A percentile compares a stretch with the other conserved stretches of the same genome.
Evolutionary conservation across 2,329 filamentous ascomycete genomes (phyloP).

Genomic region (Penicillium capsulatum): DNA sequence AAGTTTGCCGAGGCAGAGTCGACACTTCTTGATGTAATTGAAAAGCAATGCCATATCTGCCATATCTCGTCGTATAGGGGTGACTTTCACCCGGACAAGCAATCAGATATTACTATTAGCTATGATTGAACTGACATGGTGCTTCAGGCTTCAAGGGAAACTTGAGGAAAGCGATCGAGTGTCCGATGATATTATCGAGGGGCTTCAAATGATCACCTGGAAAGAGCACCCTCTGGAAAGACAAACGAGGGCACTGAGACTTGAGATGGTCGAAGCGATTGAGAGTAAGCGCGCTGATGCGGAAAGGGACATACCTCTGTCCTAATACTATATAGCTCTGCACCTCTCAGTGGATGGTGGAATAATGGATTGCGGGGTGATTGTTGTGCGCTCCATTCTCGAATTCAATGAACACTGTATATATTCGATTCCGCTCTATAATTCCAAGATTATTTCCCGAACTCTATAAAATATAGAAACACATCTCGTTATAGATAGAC

Average conservation of each 20-base stretch:
- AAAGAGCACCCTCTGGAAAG: slow-evolving; percentile 7
- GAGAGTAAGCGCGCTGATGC: too few species aligned
- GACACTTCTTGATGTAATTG: slow-evolving; percentile 6
- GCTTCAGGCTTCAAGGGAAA: slow-evolving; percentile 7
- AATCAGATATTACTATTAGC: too few species aligned
- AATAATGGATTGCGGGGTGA: too few species aligned
- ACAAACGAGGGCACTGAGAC: slow-evolving; percentile 2
- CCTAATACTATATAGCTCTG: too few species aligned
- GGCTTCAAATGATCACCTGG: slow-evolving; percentile 6
- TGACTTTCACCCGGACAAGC: slow-evolving; percentile 7
- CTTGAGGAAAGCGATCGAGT: slow-evolving; percentile 4
- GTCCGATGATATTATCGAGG: slow-evolving; percentile 5
- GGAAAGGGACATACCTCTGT: too few species aligned
- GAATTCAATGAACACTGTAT: too few species aligned
- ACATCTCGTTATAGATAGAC: too few species aligned
- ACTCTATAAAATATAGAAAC: too few species aligned
- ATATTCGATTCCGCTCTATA: too few species aligned
- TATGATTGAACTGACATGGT: slow-evolving; percentile 7
- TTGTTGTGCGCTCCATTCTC: too few species aligned
- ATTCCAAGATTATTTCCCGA: too few species aligned
- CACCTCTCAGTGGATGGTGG: too few species aligned
- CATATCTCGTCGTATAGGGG: slow-evolving; percentile 2
- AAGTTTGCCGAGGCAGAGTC: slow-evolving; percentile 6
- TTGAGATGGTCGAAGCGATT: background rate
- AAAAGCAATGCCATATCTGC: slow-evolving; percentile 3